These are phyloP conservation scores for Ascochyta pisi DNA, from an alignment of 2,329 filamentous ascomycete genomes.

Conservation along the genomic window DNA sequence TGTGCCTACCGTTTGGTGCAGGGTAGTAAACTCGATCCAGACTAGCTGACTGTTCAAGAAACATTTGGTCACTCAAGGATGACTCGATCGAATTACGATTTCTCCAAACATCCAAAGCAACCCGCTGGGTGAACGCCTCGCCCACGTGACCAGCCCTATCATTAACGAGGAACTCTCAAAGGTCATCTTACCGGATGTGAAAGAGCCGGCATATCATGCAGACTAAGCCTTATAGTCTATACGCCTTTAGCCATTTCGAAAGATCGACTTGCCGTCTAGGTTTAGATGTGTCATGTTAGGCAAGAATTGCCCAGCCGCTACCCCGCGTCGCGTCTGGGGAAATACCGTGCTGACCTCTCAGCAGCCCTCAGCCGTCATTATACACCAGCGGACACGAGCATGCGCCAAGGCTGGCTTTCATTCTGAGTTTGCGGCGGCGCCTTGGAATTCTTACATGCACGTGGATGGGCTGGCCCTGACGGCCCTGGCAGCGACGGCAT, in stretches of 20 bases:
- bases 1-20: background rate
- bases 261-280: background rate
- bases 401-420: background rate
- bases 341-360: conserved; percentile 1
- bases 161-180: background rate
- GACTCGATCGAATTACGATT: background rate
- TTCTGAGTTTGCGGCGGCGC: background rate
- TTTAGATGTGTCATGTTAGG: background rate
- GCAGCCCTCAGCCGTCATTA: background rate
- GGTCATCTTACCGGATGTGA: background rate
- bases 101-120: background rate
- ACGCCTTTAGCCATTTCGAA: background rate
- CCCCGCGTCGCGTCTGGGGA: conserved; percentile 3
- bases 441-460: background rate
- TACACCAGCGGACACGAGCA: background rate
- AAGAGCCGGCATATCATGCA: background rate
- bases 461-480: background rate
- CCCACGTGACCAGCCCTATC: background rate
- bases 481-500: background rate
- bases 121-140: background rate
- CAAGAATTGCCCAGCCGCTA: background rate
- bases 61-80: too few relatives aligned
- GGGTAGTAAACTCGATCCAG: too few relatives aligned
- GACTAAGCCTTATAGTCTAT: background rate
- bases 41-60: too few relatives aligned